Conservation (phyloP, 495 filamentous ascomycete species). For the Clavariopsis aquatica region DNA sequence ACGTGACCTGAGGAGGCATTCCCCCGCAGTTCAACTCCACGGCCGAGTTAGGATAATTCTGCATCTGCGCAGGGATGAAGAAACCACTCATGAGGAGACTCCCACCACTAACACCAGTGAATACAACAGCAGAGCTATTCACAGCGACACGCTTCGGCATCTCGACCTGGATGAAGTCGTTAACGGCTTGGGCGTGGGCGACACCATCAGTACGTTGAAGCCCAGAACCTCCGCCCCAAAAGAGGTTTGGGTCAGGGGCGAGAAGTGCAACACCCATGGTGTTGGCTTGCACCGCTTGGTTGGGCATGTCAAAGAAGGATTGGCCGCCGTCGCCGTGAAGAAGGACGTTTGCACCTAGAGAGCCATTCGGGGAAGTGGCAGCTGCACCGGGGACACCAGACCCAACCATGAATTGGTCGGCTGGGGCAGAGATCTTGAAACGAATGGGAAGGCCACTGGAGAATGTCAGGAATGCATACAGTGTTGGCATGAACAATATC, state of each 20-base stretch:
- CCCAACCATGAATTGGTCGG: constrained; percentile 48
- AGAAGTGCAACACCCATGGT: constrained; percentile 52
- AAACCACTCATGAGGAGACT: constrained; percentile 51
- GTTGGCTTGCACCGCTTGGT: constrained; percentile 51
- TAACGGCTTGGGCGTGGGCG: constrained; percentile 52
- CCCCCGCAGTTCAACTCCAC: constrained; percentile 55
- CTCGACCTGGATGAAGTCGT: constrained; percentile 46
- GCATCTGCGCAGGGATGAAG: constrained; percentile 53
- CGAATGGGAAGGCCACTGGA: constrained; percentile 49
- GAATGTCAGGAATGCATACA: constrained; percentile 2
- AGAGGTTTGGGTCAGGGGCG: constrained; percentile 53
- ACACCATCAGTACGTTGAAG: constrained; percentile 53
- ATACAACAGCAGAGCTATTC: constrained; percentile 48
- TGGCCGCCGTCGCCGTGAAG: constrained; percentile 58
- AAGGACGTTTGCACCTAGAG: constrained; percentile 50
- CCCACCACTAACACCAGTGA: constrained; percentile 54
- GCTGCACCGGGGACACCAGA: constrained; percentile 48
- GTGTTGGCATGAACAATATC: too few relatives aligned
- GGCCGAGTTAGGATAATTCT: constrained; percentile 46
- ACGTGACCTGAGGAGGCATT: constrained; percentile 50
- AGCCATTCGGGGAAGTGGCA: constrained; percentile 42
- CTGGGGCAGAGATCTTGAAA: constrained; percentile 52
- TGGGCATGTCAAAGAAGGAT: constrained; percentile 59
- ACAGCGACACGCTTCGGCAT: constrained; percentile 52
- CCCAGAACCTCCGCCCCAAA: constrained; percentile 54